Evolutionary conservation across 202 grass and related monocot species (phyloP), one percentile per base, ranked within the genome.

Genomic region (Sporobolus alterniflorus): DNA sequence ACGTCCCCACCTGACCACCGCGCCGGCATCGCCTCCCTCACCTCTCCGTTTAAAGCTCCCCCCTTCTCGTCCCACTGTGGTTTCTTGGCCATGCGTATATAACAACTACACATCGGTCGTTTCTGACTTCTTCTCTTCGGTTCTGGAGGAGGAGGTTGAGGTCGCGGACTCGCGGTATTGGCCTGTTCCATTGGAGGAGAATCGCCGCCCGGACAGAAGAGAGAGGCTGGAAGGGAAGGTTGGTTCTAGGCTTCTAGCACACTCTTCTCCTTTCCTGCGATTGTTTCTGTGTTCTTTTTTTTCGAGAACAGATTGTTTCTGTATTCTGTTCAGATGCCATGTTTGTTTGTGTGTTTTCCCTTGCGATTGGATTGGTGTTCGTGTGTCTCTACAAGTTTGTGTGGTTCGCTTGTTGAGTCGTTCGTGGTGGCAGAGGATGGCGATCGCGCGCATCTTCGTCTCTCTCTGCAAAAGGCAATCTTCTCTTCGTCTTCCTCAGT

Each of bases 31-130:
- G 30, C 55, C 64, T 54, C 47, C 52, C n/a, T n/a, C 36, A 39
- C 33, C 55, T 11, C 72, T 68, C 31, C 29, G 20, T 51, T 54
- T 16, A 48, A 82, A 44, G 78, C 74, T 56, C 56, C 22, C 8
- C 25, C 0, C 12, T 6, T 7, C 21, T 11, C 18, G 20, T 31
- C 20, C 18, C 26, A 26, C 50, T 39, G 66, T 64, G 59, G 71
- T 26, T 89, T 72, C 73, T 47, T 15, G 87, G 72, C 77, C 72
- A 66, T 78, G 83, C 76, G n/a, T 86, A 86, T 83, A 90, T 79
- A 79, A 83, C 42, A 63, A 73, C 74, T 83, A 64, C 88, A 44
- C 9, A 7, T 8, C 4, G 36, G 41, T 40, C 42, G 55, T 42
- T 32, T 50, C 62, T 71, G 56, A 55, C 39, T 71, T 71, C 71